These are phyloP conservation scores for Aspergillus hancockii DNA, from an alignment of 495 filamentous ascomycete species.

Conservation along the genomic window DNA sequence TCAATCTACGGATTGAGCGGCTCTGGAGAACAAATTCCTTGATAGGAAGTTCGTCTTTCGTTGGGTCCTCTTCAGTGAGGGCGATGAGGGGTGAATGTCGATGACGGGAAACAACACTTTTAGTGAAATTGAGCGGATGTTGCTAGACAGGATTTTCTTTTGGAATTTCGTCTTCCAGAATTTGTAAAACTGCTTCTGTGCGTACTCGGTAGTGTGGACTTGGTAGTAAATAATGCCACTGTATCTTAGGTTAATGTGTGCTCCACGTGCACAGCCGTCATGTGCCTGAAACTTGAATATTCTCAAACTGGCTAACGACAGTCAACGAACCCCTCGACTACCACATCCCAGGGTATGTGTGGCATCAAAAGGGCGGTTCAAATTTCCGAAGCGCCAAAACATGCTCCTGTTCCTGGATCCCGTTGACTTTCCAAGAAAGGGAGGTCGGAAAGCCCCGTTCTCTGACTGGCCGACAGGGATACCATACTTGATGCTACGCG, in stretches of 20 bases:
- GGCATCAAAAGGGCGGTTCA: not conserved
- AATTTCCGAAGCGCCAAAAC: not conserved
- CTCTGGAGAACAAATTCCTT: conserved; percentile 60
- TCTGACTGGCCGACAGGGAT: not conserved
- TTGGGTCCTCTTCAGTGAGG: conserved; percentile 65
- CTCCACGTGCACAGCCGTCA: not conserved
- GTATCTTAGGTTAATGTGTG: too few species aligned
- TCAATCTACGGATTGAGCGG: conserved; percentile 51
- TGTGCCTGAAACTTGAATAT: not conserved
- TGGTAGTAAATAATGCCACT: too few species aligned
- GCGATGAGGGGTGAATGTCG: conserved; percentile 67
- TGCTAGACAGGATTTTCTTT: too few species aligned
- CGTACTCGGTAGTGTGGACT: too few species aligned
- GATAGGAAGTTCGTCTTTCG: conserved; percentile 67
- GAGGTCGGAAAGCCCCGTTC: not conserved
- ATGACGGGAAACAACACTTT: conserved; percentile 60
- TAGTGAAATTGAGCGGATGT: not conserved
- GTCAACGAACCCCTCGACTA: not conserved
- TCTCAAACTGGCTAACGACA: too few species aligned
- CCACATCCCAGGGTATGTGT: not conserved
- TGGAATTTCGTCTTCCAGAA: too few species aligned
- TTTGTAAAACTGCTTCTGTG: not conserved
- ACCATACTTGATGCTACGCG: not conserved
- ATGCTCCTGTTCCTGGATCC: not conserved
- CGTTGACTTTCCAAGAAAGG: too few species aligned